Evolutionary conservation across 345 rosid species (phyloP).

Genomic region (Anastatica hierochuntica): DNA sequence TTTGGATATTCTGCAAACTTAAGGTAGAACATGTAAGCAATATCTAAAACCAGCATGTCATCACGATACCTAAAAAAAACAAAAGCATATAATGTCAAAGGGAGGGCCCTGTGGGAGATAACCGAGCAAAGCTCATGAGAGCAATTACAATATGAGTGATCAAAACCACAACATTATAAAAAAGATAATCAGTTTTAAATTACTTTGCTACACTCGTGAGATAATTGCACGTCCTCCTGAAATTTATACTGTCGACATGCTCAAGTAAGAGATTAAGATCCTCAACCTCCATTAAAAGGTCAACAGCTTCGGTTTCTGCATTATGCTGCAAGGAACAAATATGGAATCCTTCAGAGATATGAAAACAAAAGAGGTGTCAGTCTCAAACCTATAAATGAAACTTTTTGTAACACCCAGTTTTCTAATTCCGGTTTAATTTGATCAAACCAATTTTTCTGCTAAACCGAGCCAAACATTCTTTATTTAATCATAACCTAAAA

Average conservation of each 20-base stretch:
- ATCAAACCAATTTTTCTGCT: no score
- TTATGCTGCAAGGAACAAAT: slow-evolving; percentile 59
- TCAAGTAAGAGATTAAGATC: slow-evolving; percentile 80
- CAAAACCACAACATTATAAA: no score
- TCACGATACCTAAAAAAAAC: slow-evolving; percentile 72
- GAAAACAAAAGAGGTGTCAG: neutral
- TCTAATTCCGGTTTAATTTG: no score
- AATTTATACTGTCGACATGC: slow-evolving; percentile 72
- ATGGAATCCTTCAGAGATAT: slow-evolving; percentile 2
- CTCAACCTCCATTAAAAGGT: slow-evolving; percentile 97
- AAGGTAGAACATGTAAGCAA: slow-evolving; percentile 67
- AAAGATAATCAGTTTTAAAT: slow-evolving; percentile 1
- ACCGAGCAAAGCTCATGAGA: slow-evolving; percentile 1
- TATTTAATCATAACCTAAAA: no score
- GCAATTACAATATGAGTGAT: neutral
- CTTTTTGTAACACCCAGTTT: no score
- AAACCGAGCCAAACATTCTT: no score
- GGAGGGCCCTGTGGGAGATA: neutral
- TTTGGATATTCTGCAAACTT: slow-evolving; percentile 63
- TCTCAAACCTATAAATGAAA: slow-evolving; percentile 1
- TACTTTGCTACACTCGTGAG: slow-evolving; percentile 87
- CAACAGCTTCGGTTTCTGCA: slow-evolving; percentile 98
- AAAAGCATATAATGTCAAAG: neutral
- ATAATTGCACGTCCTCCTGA: slow-evolving; percentile 84
- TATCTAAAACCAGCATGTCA: slow-evolving; percentile 64